Conservation (phyloP, 2,329 filamentous ascomycete species). For the Pyrenophora seminiperda region DNA sequence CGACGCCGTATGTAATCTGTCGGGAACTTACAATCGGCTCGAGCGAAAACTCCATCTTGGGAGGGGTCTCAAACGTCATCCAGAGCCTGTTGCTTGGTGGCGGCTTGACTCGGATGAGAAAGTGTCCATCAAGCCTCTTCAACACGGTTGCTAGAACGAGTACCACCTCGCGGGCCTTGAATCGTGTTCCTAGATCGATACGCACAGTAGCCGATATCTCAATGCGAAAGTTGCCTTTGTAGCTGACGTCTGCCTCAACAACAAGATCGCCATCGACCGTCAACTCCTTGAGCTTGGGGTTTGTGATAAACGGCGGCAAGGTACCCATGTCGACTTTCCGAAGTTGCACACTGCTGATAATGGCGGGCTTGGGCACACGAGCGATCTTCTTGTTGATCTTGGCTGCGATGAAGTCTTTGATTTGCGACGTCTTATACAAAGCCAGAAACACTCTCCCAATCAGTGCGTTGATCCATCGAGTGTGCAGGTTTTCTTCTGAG, state of each 20-base stretch:
- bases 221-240: constrained; percentile 85
- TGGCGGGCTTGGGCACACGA: constrained; percentile 86
- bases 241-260: constrained; percentile 84
- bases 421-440: constrained; percentile 80
- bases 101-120: constrained; percentile 86
- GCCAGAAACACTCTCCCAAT: constrained; percentile 87
- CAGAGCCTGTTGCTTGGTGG: constrained; percentile 95
- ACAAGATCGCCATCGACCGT: constrained; percentile 90
- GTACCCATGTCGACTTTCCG: constrained; percentile 85
- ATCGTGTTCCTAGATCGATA: constrained; percentile 84
- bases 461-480: constrained; percentile 90
- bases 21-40: constrained; percentile 94
- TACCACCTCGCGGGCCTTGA: constrained; percentile 89
- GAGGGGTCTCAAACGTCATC: constrained; percentile 93
- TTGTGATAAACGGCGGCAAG: constrained; percentile 84
- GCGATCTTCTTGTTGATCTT: constrained; percentile 97
- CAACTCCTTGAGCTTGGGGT: constrained; percentile 83
- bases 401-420: constrained; percentile 77
- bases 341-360: constrained; percentile 83
- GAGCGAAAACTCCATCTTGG: constrained; percentile 90
- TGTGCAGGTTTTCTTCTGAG: constrained; percentile 87
- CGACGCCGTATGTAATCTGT: constrained; percentile 92
- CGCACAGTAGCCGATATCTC: constrained; percentile 92
- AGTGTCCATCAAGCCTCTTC: constrained; percentile 82
- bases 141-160: constrained; percentile 84